A percentile compares a stretch with the other conserved stretches of the same genome.
These are phyloP conservation scores for Plasmopara viticola DNA, from an alignment of 352 stramenopile species.

Conservation along the genomic window DNA sequence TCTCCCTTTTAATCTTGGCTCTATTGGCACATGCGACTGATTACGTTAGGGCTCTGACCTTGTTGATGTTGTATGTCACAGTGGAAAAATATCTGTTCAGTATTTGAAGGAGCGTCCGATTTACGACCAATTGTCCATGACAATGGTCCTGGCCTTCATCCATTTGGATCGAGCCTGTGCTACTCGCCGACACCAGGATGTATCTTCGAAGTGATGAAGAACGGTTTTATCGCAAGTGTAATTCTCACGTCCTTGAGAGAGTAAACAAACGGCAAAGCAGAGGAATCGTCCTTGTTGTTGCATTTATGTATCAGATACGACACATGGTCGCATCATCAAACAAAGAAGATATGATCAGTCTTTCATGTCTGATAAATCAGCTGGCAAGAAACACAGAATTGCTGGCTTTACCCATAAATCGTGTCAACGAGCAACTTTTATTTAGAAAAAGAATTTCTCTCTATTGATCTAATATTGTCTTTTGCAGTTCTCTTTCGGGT, in stretches of 20 bases:
- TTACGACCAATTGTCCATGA: constrained; percentile 70
- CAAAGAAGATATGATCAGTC: no score
- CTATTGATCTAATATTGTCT: no score
- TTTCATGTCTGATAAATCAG: no score
- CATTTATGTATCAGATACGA: no score
- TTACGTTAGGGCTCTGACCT: not conserved
- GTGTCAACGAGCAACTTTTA: no score
- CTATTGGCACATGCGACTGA: not conserved
- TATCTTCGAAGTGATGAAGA: constrained; percentile 83
- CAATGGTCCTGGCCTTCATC: constrained; percentile 65
- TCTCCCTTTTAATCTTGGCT: not conserved
- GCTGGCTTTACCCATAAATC: no score
- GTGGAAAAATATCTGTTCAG: constrained; percentile 65
- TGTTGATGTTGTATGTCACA: constrained; percentile 13
- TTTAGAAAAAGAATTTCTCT: no score
- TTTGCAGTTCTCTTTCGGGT: no score
- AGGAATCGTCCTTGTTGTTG: no score
- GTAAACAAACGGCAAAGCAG: not conserved
- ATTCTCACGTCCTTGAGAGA: constrained; percentile 23
- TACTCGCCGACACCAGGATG: constrained; percentile 68
- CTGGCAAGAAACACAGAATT: no score
- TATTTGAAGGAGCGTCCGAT: constrained; percentile 42
- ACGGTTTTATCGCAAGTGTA: constrained; percentile 66
- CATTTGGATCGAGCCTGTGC: constrained; percentile 73
- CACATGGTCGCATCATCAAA: no score